Evolutionary conservation across 1,284 basidiomycete species (phyloP).

Genomic region (Ustilago cynodontis): DNA sequence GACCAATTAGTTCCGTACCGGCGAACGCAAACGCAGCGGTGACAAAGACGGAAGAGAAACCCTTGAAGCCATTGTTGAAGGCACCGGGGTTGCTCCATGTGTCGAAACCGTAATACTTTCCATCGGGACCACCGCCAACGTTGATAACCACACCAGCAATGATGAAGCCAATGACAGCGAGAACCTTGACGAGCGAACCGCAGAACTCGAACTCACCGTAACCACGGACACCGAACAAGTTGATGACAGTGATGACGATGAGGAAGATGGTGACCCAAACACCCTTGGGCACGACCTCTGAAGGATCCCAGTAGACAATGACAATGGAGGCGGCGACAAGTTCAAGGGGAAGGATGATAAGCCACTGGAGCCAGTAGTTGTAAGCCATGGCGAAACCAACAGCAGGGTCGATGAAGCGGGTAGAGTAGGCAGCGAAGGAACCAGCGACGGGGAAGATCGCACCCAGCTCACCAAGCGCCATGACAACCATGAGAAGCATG

Average conservation of each 20-base stretch:
- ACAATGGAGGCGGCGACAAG: constrained; percentile 65
- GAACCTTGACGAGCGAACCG: constrained; percentile 64
- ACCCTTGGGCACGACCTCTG: constrained; percentile 46
- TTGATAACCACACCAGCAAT: constrained; percentile 66
- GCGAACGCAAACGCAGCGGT: constrained; percentile 66
- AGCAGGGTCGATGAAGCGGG: constrained; percentile 67
- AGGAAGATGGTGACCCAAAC: constrained; percentile 65
- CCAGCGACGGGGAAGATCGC: constrained; percentile 65
- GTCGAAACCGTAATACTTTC: constrained; percentile 57
- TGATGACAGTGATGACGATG: constrained; percentile 58
- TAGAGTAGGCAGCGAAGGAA: constrained; percentile 66
- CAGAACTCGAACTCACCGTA: constrained; percentile 68
- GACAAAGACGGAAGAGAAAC: constrained; percentile 65
- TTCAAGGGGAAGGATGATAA: constrained; percentile 65
- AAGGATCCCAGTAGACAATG: constrained; percentile 63
- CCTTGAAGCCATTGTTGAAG: constrained; percentile 68
- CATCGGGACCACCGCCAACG: constrained; percentile 60
- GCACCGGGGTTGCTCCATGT: constrained; percentile 65
- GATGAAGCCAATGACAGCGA: constrained; percentile 67
- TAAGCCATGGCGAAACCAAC: constrained; percentile 66
- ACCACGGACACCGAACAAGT: constrained; percentile 66
- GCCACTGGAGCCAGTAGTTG: constrained; percentile 68
- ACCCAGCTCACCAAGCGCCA: constrained; percentile 68
- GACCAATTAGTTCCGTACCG: constrained; percentile 76
- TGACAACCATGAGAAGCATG: constrained; percentile 70